These are phyloP conservation scores for Emericellopsis terricola DNA, from an alignment of 495 filamentous ascomycete genomes.

Conservation along the genomic window DNA sequence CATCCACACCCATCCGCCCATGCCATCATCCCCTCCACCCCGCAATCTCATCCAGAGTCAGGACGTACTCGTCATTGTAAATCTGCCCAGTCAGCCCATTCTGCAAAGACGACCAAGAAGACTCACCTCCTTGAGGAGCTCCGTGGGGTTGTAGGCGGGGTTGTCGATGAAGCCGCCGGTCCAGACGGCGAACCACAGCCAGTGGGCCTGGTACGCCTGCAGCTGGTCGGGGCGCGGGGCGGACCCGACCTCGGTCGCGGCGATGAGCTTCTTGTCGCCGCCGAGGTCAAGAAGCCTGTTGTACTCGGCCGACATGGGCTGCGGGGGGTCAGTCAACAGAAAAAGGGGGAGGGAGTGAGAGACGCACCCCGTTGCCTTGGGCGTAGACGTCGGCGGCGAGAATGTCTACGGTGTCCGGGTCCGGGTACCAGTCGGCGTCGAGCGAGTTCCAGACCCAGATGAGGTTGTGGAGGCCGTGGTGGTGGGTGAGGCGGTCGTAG, in stretches of 20 bases:
- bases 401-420: slow-evolving; percentile 23
- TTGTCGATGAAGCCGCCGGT: slow-evolving; percentile 19
- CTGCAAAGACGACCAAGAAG: neutral
- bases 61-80: no score
- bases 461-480: slow-evolving; percentile 25
- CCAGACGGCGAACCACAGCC: slow-evolving; percentile 30
- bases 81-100: neutral
- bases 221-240: slow-evolving; percentile 22
- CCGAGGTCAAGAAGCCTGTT: slow-evolving; percentile 22
- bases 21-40: no score
- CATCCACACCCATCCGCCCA: no score
- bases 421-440: slow-evolving; percentile 24
- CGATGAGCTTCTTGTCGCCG: slow-evolving; percentile 26
- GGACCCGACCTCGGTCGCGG: slow-evolving; percentile 24
- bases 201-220: slow-evolving; percentile 22
- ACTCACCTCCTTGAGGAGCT: slow-evolving; percentile 12
- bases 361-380: slow-evolving; percentile 17
- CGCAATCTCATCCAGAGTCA: no score
- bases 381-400: slow-evolving; percentile 18
- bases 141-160: slow-evolving; percentile 15
- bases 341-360: no score
- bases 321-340: neutral
- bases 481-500: slow-evolving; percentile 21
- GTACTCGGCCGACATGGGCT: slow-evolving; percentile 23
- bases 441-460: slow-evolving; percentile 35